Evolutionary conservation across 225 moss, liverwort and hornwort genomes (phyloP).

Genomic region (Bryoerythrophyllum caledonicum): DNA sequence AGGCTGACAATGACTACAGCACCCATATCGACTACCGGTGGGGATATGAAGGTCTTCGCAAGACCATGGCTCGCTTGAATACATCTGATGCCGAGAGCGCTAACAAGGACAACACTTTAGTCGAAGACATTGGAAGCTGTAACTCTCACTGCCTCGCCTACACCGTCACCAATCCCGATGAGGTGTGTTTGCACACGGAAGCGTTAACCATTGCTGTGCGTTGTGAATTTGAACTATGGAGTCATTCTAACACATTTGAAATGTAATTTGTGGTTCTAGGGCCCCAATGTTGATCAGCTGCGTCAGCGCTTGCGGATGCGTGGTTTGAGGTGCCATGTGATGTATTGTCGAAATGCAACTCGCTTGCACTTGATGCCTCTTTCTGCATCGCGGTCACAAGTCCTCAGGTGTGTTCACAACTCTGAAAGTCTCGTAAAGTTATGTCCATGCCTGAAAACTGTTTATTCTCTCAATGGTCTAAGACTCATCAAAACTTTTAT

Average conservation of each 20-base stretch:
- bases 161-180: conserved; percentile 42
- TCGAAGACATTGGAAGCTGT: conserved; percentile 59
- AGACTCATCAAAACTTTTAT: too few species aligned
- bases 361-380: conserved; percentile 71
- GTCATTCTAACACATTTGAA: background rate
- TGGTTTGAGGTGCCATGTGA: conserved; percentile 68
- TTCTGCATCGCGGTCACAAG: conserved; percentile 74
- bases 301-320: conserved; percentile 60
- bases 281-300: conserved; percentile 66
- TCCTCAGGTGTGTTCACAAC: conserved; percentile 49
- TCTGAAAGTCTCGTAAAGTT: background rate
- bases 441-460: conserved; percentile 6
- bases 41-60: conserved; percentile 85
- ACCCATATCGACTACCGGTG: conserved; percentile 85
- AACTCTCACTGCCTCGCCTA: conserved; percentile 69
- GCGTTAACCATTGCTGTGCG: conserved; percentile 1
- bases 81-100: conserved; percentile 43
- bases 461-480: too few species aligned
- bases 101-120: conserved; percentile 42
- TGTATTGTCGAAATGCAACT: conserved; percentile 65
- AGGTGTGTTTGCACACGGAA: conserved; percentile 27
- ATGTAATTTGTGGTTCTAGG: conserved; percentile 32
- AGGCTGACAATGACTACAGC: conserved; percentile 77
- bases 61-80: conserved; percentile 75
- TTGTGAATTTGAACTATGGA: background rate